A percentile compares a stretch with the other conserved stretches of the same genome.
phyloP scores from a whole-genome alignment of 345 rosid genomes.

The Cardamine occulta region DNA sequence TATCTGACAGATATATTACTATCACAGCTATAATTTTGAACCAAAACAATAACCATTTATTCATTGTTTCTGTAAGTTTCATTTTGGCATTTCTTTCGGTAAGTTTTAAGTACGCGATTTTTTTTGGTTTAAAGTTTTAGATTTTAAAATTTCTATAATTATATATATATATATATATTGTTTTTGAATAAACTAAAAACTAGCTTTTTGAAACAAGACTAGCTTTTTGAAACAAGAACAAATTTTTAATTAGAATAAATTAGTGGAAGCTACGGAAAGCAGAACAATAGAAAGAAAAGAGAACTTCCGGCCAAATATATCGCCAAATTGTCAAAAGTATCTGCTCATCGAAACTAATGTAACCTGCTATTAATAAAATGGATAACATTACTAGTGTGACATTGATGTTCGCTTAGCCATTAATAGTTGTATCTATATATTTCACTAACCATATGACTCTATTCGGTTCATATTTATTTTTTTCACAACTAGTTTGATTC shows the following conservation, averaged over 20 bases:
- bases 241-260: not conserved
- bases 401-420: not conserved
- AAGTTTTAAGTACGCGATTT: not conserved
- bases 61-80: not conserved
- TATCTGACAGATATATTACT: not conserved
- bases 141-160: too few relatives aligned
- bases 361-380: not conserved
- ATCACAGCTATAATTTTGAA: not conserved
- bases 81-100: not conserved
- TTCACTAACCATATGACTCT: not conserved
- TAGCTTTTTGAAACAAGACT: too few relatives aligned
- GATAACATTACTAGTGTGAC: not conserved
- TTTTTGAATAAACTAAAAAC: not conserved
- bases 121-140: too few relatives aligned
- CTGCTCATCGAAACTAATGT: not conserved
- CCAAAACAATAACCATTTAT: not conserved
- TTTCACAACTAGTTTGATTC: not conserved
- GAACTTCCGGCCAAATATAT: constrained; percentile 1
- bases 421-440: not conserved
- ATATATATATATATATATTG: too few relatives aligned
- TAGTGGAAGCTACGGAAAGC: constrained; percentile 1
- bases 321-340: constrained; percentile 24
- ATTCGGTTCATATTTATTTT: too few relatives aligned
- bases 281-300: not conserved
- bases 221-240: not conserved